phyloP scores from a whole-genome alignment of 1,284 basidiomycete species.

The Exobasidium cylindrosporum region DNA sequence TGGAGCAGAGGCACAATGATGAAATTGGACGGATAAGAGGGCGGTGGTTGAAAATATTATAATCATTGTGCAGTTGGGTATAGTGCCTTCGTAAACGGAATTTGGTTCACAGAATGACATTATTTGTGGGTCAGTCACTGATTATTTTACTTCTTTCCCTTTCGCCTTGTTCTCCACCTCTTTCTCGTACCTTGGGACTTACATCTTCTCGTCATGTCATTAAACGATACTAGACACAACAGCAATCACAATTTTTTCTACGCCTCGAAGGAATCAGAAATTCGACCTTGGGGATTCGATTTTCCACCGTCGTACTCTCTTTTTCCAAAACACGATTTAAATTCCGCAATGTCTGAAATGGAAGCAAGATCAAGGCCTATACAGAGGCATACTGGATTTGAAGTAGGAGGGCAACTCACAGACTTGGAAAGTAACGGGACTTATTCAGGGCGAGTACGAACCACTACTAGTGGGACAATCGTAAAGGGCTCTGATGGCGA shows the following conservation, averaged over 20 bases:
- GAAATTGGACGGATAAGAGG: background rate
- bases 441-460: constrained; percentile 1
- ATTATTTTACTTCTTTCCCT: background rate
- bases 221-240: background rate
- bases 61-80: too few relatives aligned
- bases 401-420: background rate
- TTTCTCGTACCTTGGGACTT: background rate
- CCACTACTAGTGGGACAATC: background rate
- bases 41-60: background rate
- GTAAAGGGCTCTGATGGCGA: constrained; percentile 23
- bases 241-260: background rate
- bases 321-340: background rate
- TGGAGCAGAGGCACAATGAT: background rate
- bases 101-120: background rate
- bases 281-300: background rate
- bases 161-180: too few relatives aligned
- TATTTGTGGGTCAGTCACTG: background rate
- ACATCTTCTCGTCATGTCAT: background rate
- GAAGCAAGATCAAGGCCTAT: constrained; percentile 5
- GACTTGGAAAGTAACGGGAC: background rate
- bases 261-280: background rate
- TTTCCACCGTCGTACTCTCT: background rate
- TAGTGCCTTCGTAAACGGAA: background rate
- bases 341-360: background rate
- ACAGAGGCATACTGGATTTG: constrained; percentile 7